phyloP scores from a whole-genome alignment of 345 rosid species.

The Bretschneidera sinensis region DNA sequence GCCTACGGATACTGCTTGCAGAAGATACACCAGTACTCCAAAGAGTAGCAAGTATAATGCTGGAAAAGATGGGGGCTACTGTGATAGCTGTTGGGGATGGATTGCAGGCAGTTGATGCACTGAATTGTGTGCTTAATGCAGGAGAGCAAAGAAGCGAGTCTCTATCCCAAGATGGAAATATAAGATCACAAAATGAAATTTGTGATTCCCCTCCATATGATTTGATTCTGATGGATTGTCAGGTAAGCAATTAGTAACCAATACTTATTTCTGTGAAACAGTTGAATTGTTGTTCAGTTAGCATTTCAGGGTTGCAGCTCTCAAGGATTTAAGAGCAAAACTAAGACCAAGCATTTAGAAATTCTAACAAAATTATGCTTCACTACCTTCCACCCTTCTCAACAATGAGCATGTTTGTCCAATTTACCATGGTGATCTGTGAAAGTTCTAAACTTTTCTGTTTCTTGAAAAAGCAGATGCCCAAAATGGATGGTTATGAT shows the following conservation, averaged over 20 bases:
- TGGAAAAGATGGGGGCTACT: slow-evolving; percentile 77
- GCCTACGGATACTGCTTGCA: slow-evolving; percentile 69
- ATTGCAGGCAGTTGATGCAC: slow-evolving; percentile 76
- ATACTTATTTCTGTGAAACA: too few species aligned
- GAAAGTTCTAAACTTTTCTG: neutral
- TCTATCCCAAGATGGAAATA: slow-evolving; percentile 22
- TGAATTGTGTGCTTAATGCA: slow-evolving; percentile 28
- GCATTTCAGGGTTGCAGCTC: too few species aligned
- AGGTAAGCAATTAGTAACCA: slow-evolving; percentile 51
- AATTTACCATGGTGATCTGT: neutral
- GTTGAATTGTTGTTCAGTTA: too few species aligned
- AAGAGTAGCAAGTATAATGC: slow-evolving; percentile 88
- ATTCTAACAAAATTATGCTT: too few species aligned
- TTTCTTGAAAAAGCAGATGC: slow-evolving; percentile 49
- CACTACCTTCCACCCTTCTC: too few species aligned
- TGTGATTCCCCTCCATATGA: slow-evolving; percentile 47
- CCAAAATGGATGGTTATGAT: slow-evolving; percentile 83
- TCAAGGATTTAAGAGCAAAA: too few species aligned
- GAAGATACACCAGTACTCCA: slow-evolving; percentile 94
- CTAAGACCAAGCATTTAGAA: too few species aligned
- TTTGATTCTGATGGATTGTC: slow-evolving; percentile 89
- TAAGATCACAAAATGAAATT: slow-evolving; percentile 20
- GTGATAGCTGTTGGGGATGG: slow-evolving; percentile 85
- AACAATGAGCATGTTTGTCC: neutral
- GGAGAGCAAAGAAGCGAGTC: slow-evolving; percentile 20